Base-by-base conservation (phyloP, 192 early-diverging fungal species). In the Entomortierella lignicola region DNA sequence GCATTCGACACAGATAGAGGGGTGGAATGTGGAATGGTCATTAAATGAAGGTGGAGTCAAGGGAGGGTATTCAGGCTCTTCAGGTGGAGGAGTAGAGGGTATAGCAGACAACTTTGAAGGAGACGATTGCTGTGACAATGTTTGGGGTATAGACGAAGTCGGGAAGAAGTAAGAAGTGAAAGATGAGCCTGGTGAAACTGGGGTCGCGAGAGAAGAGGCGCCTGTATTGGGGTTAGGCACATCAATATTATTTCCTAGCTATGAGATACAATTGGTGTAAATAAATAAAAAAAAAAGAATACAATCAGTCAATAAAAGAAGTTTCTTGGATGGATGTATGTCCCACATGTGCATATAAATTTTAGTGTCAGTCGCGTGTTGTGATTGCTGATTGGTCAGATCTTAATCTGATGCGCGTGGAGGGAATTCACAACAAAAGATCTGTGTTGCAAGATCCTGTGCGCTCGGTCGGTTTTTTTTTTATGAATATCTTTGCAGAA, bases 171-270 rank as follows among this genome's bases (percentile, higher is more conserved):
- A 79, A 27, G 75, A 79, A 8, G 67, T 43, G 42, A 55, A 59
- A 3, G 66, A 69, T 8, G 75, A 44, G 0, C 75, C 61, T 0
- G 75, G 75, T 8, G 75, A 60, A 25, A 79, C 66, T 20, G 75
- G 75, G 10, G 75, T 64, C 2, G 67, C 75, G 8, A 79, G 56
- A 8, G 66, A 64, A 10, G 67, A 61, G 0, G 66, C 25, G 26
- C n/a, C 32, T 2, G 60, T 63, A 34, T 61, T 59, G 52, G 10
- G 23, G 59, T 20, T 27, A 7, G 75, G 67, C 10, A 79, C 67
- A 66, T 79, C 75, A 15, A 60, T 44, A 50, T 60, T 79, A 52
- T 79, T 69, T 66, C 75, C 75, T 23, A 79, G 75, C 75, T 79
- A 53, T 13, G n/a, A 8, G 20, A 41, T n/a, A n/a, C n/a, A n/a